phyloP scores from a whole-genome alignment of 495 filamentous ascomycete genomes.

The Tricharina praecox region DNA sequence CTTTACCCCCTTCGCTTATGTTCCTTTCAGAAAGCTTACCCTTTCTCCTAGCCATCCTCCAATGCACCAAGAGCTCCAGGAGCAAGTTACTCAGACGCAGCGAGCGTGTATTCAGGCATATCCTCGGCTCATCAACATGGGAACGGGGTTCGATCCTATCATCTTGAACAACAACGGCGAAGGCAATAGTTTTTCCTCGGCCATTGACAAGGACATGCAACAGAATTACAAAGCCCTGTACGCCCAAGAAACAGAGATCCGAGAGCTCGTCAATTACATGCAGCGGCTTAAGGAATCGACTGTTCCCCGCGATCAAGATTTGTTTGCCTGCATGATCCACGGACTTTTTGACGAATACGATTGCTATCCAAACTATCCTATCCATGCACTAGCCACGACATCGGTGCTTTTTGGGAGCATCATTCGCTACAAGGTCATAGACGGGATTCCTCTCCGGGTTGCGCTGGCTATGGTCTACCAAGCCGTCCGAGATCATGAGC shows the following conservation, averaged over 20 bases:
- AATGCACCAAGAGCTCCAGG: constrained; percentile 23
- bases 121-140: constrained; percentile 91
- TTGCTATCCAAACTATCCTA: constrained; percentile 83
- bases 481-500: constrained; percentile 64
- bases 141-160: constrained; percentile 74
- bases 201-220: constrained; percentile 79
- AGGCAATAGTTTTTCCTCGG: constrained; percentile 58
- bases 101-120: constrained; percentile 80
- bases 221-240: constrained; percentile 96
- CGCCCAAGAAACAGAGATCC: constrained; percentile 62
- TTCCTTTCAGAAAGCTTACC: neutral
- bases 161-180: constrained; percentile 69
- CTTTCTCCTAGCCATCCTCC: constrained; percentile 19
- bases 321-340: constrained; percentile 97
- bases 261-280: constrained; percentile 63
- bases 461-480: constrained; percentile 92
- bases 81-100: constrained; percentile 39
- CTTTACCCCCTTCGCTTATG: constrained; percentile 6
- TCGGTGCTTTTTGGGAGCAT: constrained; percentile 95
- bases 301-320: constrained; percentile 69
- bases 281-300: constrained; percentile 69
- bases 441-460: constrained; percentile 75
- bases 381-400: constrained; percentile 83
- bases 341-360: constrained; percentile 94
- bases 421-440: constrained; percentile 78